These are phyloP conservation scores for Myriangium duriaei DNA, from an alignment of 2,329 filamentous ascomycete species.

Conservation along the genomic window DNA sequence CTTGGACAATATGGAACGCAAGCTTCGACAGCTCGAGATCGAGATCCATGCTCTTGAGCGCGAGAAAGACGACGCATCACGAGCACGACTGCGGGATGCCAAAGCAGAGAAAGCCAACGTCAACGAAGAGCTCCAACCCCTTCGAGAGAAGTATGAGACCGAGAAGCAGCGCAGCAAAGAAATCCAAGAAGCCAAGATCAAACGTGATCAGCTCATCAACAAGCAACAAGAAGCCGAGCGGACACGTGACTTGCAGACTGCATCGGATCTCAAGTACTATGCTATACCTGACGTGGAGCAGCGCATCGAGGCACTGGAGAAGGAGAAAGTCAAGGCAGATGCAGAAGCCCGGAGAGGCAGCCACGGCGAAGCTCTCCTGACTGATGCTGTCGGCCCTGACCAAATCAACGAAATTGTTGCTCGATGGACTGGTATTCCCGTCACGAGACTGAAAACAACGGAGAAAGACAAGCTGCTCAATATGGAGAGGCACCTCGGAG, in stretches of 20 bases:
- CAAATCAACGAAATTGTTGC: constrained; percentile 99
- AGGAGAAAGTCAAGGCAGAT: constrained; percentile 65
- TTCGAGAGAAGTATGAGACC: constrained; percentile 89
- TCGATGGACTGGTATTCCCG: constrained; percentile 95
- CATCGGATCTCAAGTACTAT: constrained; percentile 92
- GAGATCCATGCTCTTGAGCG: constrained; percentile 91
- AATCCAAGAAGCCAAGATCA: constrained; percentile 88
- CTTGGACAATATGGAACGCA: constrained; percentile 86
- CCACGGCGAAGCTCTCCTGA: constrained; percentile 60
- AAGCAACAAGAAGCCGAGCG: constrained; percentile 91
- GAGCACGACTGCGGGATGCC: constrained; percentile 66
- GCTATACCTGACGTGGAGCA: constrained; percentile 85
- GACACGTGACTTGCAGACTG: constrained; percentile 68
- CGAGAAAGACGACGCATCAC: constrained; percentile 89
- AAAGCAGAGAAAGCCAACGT: constrained; percentile 89
- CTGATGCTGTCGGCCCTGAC: constrained; percentile 87
- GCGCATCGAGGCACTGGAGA: constrained; percentile 69
- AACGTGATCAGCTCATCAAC: constrained; percentile 80
- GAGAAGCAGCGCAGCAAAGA: constrained; percentile 85
- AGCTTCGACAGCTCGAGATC: constrained; percentile 81
- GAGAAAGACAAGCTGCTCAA: constrained; percentile 98
- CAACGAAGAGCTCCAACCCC: constrained; percentile 78
- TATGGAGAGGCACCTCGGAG: constrained; percentile 79
- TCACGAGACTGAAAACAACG: constrained; percentile 82
- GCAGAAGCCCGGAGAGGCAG: constrained; percentile 54